These are phyloP conservation scores for Calonectria montana DNA, from an alignment of 2,329 filamentous ascomycete species.

Conservation along the genomic window DNA sequence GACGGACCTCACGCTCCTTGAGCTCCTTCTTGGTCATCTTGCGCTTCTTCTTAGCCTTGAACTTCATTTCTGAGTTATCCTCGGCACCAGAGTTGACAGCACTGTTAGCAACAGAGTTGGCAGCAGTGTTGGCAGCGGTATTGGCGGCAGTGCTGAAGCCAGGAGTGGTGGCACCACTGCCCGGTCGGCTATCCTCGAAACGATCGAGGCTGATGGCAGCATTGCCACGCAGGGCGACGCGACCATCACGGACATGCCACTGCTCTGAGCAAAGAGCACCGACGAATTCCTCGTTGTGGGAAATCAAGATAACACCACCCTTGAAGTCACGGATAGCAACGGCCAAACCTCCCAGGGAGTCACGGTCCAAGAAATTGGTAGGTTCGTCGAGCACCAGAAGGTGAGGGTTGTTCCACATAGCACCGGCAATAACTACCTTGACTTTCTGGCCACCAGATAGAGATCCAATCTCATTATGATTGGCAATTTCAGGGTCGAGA, in stretches of 20 bases:
- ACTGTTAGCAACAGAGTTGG: slow-evolving; percentile 65
- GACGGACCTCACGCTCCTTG: slow-evolving; percentile 91
- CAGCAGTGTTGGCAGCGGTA: slow-evolving; percentile 67
- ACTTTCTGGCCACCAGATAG: slow-evolving; percentile 98
- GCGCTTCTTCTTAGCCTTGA: slow-evolving; percentile 93
- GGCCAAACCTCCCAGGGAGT: slow-evolving; percentile 95
- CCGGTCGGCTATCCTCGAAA: slow-evolving; percentile 85
- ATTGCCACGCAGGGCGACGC: slow-evolving; percentile 85
- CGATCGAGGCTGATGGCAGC: slow-evolving; percentile 80
- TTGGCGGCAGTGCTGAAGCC: slow-evolving; percentile 64
- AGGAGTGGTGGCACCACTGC: slow-evolving; percentile 57
- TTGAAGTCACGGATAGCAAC: slow-evolving; percentile 98
- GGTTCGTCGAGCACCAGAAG: slow-evolving; percentile 97
- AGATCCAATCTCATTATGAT: slow-evolving; percentile 98
- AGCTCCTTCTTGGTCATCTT: slow-evolving; percentile 97
- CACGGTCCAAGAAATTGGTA: slow-evolving; percentile 98
- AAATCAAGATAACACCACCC: slow-evolving; percentile 99
- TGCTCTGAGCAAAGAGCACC: slow-evolving; percentile 95
- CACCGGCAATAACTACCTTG: slow-evolving; percentile 95
- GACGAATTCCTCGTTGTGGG: slow-evolving; percentile 99
- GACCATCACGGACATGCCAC: slow-evolving; percentile 92
- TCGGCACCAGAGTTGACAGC: slow-evolving; percentile 85
- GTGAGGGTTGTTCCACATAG: slow-evolving; percentile 99
- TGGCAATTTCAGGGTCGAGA: slow-evolving; percentile 96
- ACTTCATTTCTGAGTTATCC: slow-evolving; percentile 84